phyloP scores from a whole-genome alignment of 495 filamentous ascomycete species.

The Aspergillus funiculosus region DNA sequence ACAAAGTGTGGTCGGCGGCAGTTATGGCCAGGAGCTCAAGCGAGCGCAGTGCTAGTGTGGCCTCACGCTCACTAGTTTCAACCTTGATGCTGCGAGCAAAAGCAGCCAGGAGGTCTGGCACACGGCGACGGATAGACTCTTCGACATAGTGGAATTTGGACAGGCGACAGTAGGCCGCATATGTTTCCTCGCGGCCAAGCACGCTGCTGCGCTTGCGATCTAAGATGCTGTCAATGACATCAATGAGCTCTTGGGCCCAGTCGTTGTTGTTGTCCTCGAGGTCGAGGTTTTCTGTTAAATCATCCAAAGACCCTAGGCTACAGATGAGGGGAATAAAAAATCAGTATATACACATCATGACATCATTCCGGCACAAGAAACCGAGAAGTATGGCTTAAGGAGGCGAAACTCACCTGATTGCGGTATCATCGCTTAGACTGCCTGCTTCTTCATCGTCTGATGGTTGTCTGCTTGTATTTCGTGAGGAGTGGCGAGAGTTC shows the following conservation, averaged over 20 bases:
- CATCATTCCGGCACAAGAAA: slow-evolving; percentile 11
- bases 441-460: slow-evolving; percentile 76
- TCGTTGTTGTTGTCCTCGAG: slow-evolving; percentile 41
- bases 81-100: slow-evolving; percentile 68
- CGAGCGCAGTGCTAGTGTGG: slow-evolving; percentile 63
- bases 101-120: slow-evolving; percentile 61
- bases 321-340: slow-evolving; percentile 12
- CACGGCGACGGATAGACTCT: slow-evolving; percentile 56
- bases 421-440: slow-evolving; percentile 62
- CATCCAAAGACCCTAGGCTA: slow-evolving; percentile 52
- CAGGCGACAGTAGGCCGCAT: slow-evolving; percentile 64
- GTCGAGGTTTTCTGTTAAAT: slow-evolving; percentile 52
- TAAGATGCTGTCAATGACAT: slow-evolving; percentile 73
- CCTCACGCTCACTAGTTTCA: slow-evolving; percentile 68
- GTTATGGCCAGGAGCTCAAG: slow-evolving; percentile 74
- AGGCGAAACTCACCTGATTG: slow-evolving; percentile 52
- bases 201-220: slow-evolving; percentile 81
- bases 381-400: slow-evolving; percentile 11
- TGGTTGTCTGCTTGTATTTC: slow-evolving; percentile 47
- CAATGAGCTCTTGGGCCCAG: slow-evolving; percentile 62
- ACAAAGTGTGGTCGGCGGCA: slow-evolving; percentile 61
- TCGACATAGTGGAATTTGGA: slow-evolving; percentile 67
- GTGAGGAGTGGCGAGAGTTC: slow-evolving; percentile 56
- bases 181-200: slow-evolving; percentile 69
- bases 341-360: slow-evolving; percentile 8